Percentiles rank a stretch among this genome's conserved stretches.
phyloP scores from a whole-genome alignment of 495 filamentous ascomycete species.

The Aspergillus homomorphus region DNA sequence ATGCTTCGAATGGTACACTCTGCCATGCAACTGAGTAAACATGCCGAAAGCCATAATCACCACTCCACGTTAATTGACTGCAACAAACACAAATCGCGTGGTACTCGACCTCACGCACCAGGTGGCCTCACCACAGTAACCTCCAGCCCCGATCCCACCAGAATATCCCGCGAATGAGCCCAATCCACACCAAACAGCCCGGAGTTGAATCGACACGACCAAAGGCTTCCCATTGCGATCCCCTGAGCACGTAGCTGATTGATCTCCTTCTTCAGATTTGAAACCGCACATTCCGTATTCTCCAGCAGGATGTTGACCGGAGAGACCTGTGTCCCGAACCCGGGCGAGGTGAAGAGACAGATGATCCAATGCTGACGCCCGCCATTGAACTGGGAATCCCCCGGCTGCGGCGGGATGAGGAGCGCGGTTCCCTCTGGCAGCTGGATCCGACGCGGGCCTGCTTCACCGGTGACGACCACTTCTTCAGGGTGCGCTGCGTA shows the following conservation, averaged over 20 bases:
- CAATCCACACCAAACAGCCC: slow-evolving; percentile 42
- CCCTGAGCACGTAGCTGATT: slow-evolving; percentile 10
- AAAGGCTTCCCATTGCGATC: slow-evolving; percentile 20
- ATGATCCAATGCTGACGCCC: slow-evolving; percentile 44
- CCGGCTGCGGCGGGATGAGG: slow-evolving; percentile 41
- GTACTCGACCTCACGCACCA: slow-evolving; percentile 11
- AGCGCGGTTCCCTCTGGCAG: slow-evolving; percentile 40
- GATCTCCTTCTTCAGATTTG: slow-evolving; percentile 36
- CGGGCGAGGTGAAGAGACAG: slow-evolving; percentile 45
- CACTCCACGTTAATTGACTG: too few species aligned
- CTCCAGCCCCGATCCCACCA: slow-evolving; percentile 22
- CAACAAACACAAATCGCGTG: too few species aligned
- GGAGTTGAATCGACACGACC: slow-evolving; percentile 44
- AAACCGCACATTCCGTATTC: slow-evolving; percentile 38
- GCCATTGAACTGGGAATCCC: slow-evolving; percentile 16
- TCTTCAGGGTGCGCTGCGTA: neutral
- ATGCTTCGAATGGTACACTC: too few species aligned
- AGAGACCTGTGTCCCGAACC: slow-evolving; percentile 30
- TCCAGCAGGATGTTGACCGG: slow-evolving; percentile 31
- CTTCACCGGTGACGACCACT: slow-evolving; percentile 11
- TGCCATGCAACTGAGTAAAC: too few species aligned
- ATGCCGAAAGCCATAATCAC: too few species aligned
- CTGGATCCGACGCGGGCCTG: slow-evolving; percentile 5
- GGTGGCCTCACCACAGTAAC: slow-evolving; percentile 29
- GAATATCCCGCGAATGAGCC: slow-evolving; percentile 21